Evolutionary conservation across 345 rosid species (phyloP).

Genomic region (Combretum micranthum): DNA sequence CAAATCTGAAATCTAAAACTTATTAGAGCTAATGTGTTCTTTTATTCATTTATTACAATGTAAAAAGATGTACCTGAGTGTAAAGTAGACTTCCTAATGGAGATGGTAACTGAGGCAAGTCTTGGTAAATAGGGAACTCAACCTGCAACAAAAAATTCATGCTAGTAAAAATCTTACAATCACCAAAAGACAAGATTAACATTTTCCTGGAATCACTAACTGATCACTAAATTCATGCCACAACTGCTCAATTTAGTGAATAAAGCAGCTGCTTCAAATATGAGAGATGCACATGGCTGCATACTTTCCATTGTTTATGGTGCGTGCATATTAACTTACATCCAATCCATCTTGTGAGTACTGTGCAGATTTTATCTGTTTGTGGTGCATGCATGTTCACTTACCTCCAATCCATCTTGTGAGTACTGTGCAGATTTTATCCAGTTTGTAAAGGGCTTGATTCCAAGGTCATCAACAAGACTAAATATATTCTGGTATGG

Average conservation of each 20-base stretch:
- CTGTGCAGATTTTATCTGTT: constrained; percentile 35
- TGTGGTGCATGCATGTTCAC: not conserved
- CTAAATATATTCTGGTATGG: constrained; percentile 46
- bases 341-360: constrained; percentile 40
- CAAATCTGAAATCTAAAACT: too few relatives aligned
- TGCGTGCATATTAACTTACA: constrained; percentile 17
- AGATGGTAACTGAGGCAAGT: constrained; percentile 50
- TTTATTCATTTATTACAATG: not conserved
- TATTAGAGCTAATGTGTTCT: too few relatives aligned
- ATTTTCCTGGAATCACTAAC: too few relatives aligned
- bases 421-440: constrained; percentile 40
- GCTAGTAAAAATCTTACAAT: too few relatives aligned
- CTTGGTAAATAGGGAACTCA: constrained; percentile 56
- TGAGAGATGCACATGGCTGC: too few relatives aligned
- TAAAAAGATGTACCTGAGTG: constrained; percentile 31
- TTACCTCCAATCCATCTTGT: constrained; percentile 41
- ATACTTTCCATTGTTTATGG: not conserved
- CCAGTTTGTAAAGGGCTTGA: constrained; percentile 42
- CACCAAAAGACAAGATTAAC: too few relatives aligned
- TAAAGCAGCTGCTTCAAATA: too few relatives aligned
- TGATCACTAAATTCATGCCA: too few relatives aligned
- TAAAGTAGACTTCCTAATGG: constrained; percentile 48
- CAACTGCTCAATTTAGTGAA: too few relatives aligned
- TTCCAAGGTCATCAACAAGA: constrained; percentile 42
- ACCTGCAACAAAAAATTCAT: constrained; percentile 26